These are phyloP conservation scores for Erigeron philadelphicus DNA, from an alignment of 140 eudicot genomes.

Conservation along the genomic window DNA sequence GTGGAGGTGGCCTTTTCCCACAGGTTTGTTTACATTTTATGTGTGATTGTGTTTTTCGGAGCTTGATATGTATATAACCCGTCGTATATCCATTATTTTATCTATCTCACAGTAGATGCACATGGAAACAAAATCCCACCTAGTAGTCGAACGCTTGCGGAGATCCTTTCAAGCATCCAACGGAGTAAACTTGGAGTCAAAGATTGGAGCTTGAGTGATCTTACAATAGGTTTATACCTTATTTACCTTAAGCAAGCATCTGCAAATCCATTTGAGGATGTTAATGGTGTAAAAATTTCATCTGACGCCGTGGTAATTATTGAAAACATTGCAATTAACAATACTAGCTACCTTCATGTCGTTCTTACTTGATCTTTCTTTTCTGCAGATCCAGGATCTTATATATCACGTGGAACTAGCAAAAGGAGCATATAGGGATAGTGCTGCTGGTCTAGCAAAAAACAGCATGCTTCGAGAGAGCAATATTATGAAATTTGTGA, in stretches of 20 bases:
- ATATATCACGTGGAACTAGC: constrained; percentile 86
- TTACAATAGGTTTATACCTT: constrained; percentile 86
- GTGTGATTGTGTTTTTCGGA: neutral
- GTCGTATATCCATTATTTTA: neutral
- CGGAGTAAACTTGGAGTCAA: constrained; percentile 80
- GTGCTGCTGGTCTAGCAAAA: constrained; percentile 57
- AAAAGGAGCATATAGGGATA: constrained; percentile 71
- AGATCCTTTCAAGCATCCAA: constrained; percentile 78
- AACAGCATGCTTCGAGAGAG: constrained; percentile 89
- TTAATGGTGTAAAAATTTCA: constrained; percentile 65
- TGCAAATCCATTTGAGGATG: constrained; percentile 56
- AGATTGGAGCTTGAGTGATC: constrained; percentile 95
- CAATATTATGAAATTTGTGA: constrained; percentile 75
- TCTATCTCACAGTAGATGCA: constrained; percentile 43
- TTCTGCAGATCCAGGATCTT: constrained; percentile 69
- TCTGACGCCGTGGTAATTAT: constrained; percentile 60
- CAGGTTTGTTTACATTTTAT: constrained; percentile 43
- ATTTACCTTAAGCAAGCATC: constrained; percentile 92
- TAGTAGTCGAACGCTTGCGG: constrained; percentile 58
- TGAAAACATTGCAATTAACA: neutral
- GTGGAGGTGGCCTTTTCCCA: constrained; percentile 55
- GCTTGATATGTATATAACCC: neutral
- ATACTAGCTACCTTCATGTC: neutral
- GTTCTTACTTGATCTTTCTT: neutral
- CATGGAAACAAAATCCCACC: constrained; percentile 57